Base-by-base conservation (phyloP, 139 green algal genomes). In the Chlamydomonas incerta region DNA sequence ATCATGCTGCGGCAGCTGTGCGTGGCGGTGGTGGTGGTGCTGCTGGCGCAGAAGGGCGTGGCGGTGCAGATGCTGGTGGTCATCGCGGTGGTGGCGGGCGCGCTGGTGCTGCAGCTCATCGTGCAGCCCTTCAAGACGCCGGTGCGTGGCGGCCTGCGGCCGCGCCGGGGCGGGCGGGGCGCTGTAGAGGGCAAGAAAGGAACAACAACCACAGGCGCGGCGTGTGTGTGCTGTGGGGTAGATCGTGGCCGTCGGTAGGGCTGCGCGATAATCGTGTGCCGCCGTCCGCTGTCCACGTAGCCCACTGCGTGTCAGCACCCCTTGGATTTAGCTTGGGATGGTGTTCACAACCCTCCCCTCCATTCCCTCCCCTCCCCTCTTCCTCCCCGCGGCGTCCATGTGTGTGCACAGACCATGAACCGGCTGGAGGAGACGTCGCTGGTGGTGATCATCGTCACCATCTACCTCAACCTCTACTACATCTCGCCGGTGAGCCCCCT, bases 61-160 rank as follows among this genome's bases (percentile, higher is more conserved):
- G 65, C 23, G 29, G 65, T 84, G 77, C 77, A 84, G 63, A 72
- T 84, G 77, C 77, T 84, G 77, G 62, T 84, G 37, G 65, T 84
- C 14, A 84, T 84, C 20, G 77, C 77, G 14, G 46, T 84, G 35
- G 33, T 84, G 14, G 50, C 66, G 77, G 63, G 17, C 65, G 77
- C 77, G 28, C 31, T 81, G 14, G 73, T n/a, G 31, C n/a, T 31
- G 73, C 55, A 81, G 52, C 52, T 81, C 15, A 15, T 52, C 3
- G 21, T 81, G 33, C 73, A 68, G 73, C 72, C 72, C 29, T 80
- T 80, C 72, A 10, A 28, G 31, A 68, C 55, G 11, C n/a, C 3
- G 52, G 55, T 69, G 73, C 13, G 73, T 26, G 52, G 2, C 29
- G n/a, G n/a, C n/a, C n/a, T n/a, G n/a, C n/a, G n/a, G n/a, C n/a